Percentiles rank a stretch among this genome's conserved stretches.
Conservation (phyloP, 805 yeast species). For the Isabelozyma rhagii region DNA sequence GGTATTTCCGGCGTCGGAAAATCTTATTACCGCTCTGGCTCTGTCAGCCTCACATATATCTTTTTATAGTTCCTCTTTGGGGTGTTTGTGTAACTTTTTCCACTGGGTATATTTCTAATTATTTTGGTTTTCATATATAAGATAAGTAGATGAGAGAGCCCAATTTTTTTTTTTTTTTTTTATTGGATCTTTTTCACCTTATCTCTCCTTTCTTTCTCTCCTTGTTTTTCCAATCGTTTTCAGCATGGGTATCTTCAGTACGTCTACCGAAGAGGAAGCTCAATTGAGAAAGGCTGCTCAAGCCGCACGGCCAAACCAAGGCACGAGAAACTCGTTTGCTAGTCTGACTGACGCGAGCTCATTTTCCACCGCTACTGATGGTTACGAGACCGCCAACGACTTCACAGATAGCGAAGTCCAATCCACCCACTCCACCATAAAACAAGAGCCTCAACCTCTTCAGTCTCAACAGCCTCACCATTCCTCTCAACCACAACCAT, state of each 20-base stretch:
- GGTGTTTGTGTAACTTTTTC: too few relatives aligned
- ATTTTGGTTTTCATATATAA: neutral
- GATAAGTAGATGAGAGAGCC: too few relatives aligned
- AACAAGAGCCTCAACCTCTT: neutral
- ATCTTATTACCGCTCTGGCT: neutral
- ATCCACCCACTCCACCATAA: neutral
- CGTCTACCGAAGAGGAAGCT: conserved; percentile 27
- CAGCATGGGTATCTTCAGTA: conserved; percentile 35
- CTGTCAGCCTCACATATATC: neutral
- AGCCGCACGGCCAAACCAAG: neutral
- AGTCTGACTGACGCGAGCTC: conserved; percentile 8
- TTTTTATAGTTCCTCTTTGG: too few relatives aligned
- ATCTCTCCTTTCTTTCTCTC: neutral
- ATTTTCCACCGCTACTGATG: conserved; percentile 20
- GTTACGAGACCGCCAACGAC: conserved; percentile 35
- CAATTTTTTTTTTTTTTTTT: too few relatives aligned
- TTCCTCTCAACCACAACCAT: too few relatives aligned
- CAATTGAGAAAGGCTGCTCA: conserved; percentile 23
- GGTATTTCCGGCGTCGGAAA: neutral
- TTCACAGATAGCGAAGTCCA: neutral
- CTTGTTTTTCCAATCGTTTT: too few relatives aligned
- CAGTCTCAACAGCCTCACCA: neutral
- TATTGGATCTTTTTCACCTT: neutral
- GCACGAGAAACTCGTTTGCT: neutral
- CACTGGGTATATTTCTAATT: too few relatives aligned